Evolutionary conservation across 2,329 filamentous ascomycete genomes (phyloP), one percentile per base, ranked within the genome.

Genomic region (Fusarium temperatum): DNA sequence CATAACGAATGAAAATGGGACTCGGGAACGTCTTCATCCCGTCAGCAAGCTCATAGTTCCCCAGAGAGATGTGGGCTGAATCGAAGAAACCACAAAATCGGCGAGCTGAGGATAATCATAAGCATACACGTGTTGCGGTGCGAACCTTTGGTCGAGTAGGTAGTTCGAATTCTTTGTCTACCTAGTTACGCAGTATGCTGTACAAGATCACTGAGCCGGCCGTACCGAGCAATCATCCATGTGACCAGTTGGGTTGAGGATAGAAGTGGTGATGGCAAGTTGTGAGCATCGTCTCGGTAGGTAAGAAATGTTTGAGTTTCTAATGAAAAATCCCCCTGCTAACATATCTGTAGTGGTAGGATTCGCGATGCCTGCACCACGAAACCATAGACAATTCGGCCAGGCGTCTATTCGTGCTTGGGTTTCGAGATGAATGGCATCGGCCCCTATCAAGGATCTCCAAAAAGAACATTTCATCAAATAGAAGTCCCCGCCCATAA

Each of bases 351-450:
- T 18, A 24, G 32, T 42, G 24, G 48, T 45, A 36, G 56, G 53
- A 54, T 58, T 73, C 66, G 56, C 47, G 70, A 59, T 45, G 42
- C 56, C 45, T 51, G 36, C 44, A 38, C 42, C 38, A 38, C 39
- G 18, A 60, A 35, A 32, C 18, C 22, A 26, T 30, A 42, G 17
- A 36, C 22, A 32, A 38, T 24, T 58, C 48, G 35, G 13, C 35
- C 32, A 38, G 69, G 53, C 42, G 62, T 35, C 50, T 47, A 61
- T 63, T 59, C 53, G 42, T 44, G 48, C 45, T 70, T 56, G 35
- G 36, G 36, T 50, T 45, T 45, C 53, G 57, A 59, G 62, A 61
- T 58, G 51, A 63, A 73, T 56, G 48, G 59, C 58, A 73, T 36
- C 59, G 66, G 55, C 47, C 60, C 60, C 45, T 66, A 57, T 66